Conservation (phyloP, 108 stramenopile genomes). For the Hondaea fermentalgiana region DNA sequence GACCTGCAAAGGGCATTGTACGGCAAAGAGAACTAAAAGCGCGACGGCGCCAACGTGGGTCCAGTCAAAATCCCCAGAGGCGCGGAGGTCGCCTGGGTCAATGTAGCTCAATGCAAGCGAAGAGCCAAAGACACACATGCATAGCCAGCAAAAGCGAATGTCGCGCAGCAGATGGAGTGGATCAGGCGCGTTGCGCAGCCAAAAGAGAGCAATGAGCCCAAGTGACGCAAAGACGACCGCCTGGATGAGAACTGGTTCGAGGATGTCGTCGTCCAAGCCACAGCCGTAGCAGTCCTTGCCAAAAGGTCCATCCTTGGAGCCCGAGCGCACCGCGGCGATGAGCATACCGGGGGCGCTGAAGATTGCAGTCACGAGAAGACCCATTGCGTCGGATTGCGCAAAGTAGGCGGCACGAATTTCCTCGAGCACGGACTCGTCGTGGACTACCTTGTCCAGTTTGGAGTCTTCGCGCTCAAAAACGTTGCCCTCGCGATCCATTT, state of each 20-base stretch:
- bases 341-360: neutral
- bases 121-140: neutral
- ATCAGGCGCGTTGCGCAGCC: neutral
- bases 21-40: neutral
- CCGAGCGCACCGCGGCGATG: neutral
- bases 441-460: neutral
- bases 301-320: neutral
- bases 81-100: neutral
- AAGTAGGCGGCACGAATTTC: neutral
- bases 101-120: neutral
- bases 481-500: neutral
- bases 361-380: neutral
- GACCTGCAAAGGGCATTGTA: slow-evolving; percentile 2
- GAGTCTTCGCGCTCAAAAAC: neutral
- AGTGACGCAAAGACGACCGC: neutral
- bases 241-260: neutral
- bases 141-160: neutral
- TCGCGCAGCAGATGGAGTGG: neutral
- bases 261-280: neutral
- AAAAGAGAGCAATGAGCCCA: neutral
- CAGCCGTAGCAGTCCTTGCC: neutral
- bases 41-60: neutral
- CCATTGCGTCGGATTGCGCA: neutral
- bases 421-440: neutral
- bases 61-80: neutral